Evolutionary conservation across 2,329 filamentous ascomycete species (phyloP).

Genomic region (Fusarium sp.): DNA sequence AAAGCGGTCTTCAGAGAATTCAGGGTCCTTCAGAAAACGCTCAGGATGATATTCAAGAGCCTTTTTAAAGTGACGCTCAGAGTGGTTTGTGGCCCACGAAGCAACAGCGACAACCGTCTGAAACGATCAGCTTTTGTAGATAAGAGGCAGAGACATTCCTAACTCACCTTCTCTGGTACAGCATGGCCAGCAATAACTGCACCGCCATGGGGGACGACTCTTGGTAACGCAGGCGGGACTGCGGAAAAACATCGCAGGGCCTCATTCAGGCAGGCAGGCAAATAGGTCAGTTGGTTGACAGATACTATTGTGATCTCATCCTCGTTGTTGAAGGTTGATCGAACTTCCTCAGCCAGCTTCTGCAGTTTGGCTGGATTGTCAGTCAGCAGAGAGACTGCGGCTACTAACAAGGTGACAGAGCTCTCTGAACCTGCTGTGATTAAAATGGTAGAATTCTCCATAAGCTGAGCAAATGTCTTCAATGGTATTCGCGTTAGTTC

Average conservation of each 20-base stretch:
- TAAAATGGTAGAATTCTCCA: not conserved
- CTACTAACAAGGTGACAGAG: not conserved
- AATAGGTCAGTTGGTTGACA: not conserved
- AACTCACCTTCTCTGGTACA: not conserved
- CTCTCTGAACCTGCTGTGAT: not conserved
- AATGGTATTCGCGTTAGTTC: not conserved
- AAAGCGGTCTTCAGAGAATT: not conserved
- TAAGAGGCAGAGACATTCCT: fast-evolving
- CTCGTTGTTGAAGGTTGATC: not conserved
- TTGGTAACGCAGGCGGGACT: not conserved
- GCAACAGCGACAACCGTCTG: not conserved
- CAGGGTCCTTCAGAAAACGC: not conserved
- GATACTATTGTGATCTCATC: not conserved
- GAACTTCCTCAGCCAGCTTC: not conserved
- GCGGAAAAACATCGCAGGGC: not conserved
- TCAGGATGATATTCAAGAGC: not conserved
- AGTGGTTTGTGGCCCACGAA: not conserved
- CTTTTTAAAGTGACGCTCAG: not conserved
- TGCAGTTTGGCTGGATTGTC: not conserved
- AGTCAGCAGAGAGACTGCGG: not conserved
- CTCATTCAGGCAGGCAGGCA: not conserved
- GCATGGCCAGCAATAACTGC: not conserved
- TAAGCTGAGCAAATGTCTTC: not conserved
- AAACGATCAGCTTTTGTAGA: not conserved
- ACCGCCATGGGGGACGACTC: not conserved